Conservation (phyloP, 1,284 basidiomycete species). For the Nidula niveotomentosa region DNA sequence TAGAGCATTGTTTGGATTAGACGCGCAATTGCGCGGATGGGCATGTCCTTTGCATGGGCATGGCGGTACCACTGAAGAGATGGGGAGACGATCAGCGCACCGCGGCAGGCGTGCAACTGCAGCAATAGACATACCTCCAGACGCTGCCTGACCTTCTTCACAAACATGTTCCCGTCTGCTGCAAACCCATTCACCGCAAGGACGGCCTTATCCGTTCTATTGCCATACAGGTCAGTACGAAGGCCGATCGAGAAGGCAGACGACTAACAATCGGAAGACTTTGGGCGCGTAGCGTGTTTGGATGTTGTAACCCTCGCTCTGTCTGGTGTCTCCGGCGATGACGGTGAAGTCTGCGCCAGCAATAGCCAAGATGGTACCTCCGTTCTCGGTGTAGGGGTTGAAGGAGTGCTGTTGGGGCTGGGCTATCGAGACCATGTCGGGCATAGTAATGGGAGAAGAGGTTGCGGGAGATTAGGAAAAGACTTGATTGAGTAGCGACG, state of each 20-base stretch:
- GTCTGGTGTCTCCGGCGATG: conserved; percentile 93
- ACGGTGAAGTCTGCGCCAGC: conserved; percentile 90
- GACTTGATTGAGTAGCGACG: conserved; percentile 5
- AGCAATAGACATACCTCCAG: conserved; percentile 66
- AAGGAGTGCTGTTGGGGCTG: conserved; percentile 65
- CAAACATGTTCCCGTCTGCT: conserved; percentile 94
- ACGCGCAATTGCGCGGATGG: conserved; percentile 87
- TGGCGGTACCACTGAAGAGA: conserved; percentile 85
- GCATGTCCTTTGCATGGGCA: conserved; percentile 93
- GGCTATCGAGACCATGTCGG: conserved; percentile 28
- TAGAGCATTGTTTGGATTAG: conserved; percentile 97
- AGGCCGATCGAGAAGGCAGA: conserved; percentile 1
- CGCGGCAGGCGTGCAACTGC: conserved; percentile 1
- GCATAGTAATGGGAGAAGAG: conserved; percentile 12
- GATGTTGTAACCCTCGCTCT: conserved; percentile 92
- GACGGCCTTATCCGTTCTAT: conserved; percentile 89
- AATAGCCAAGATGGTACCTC: conserved; percentile 93
- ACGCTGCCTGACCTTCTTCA: conserved; percentile 91
- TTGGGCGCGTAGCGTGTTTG: conserved; percentile 96
- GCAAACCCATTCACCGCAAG: conserved; percentile 95
- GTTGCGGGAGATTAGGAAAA: conserved; percentile 1
- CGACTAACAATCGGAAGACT: conserved; percentile 76
- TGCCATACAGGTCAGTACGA: background rate
- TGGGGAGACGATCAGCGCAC: conserved; percentile 9
- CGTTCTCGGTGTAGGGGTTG: conserved; percentile 90